Evolutionary conservation across 306 rosid species (phyloP).

Genomic region (Quercus aquifolioides): DNA sequence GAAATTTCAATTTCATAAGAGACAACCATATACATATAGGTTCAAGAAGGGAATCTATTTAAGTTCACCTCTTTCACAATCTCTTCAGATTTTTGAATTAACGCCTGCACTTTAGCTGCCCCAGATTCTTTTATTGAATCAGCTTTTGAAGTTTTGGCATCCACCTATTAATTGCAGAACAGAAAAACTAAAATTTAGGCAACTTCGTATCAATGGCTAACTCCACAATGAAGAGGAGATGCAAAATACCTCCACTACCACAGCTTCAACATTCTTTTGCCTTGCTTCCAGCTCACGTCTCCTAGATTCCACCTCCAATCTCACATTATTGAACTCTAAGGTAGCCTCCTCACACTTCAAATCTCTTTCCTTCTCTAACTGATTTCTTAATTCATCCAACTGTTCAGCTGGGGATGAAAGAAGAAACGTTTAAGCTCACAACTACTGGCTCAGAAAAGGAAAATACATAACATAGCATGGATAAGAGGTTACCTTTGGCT

Average conservation of each 20-base stretch:
- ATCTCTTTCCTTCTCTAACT: slow-evolving; percentile 58
- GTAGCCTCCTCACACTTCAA: slow-evolving; percentile 51
- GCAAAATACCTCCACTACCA: slow-evolving; percentile 54
- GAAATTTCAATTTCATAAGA: background rate
- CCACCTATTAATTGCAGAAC: slow-evolving; percentile 49
- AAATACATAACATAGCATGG: slow-evolving; percentile 6
- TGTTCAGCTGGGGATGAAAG: slow-evolving; percentile 48
- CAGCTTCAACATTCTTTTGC: slow-evolving; percentile 56
- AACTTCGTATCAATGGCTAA: background rate
- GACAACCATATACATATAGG: background rate
- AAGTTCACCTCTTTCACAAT: slow-evolving; percentile 53
- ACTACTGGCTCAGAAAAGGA: slow-evolving; percentile 6
- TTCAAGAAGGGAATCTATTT: background rate
- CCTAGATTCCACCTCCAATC: slow-evolving; percentile 62
- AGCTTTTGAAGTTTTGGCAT: slow-evolving; percentile 37
- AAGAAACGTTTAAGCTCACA: slow-evolving; percentile 2
- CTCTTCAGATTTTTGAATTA: slow-evolving; percentile 44
- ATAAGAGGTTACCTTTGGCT: slow-evolving; percentile 55
- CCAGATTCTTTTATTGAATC: slow-evolving; percentile 45
- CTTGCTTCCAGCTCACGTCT: slow-evolving; percentile 55
- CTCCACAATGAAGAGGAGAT: background rate
- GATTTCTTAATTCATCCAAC: slow-evolving; percentile 48
- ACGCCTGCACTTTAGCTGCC: slow-evolving; percentile 40
- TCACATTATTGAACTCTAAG: slow-evolving; percentile 36
- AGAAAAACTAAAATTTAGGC: slow-evolving; percentile 9